phyloP scores from a whole-genome alignment of 2,329 filamentous ascomycete genomes.

The Aspergillus melleus region DNA sequence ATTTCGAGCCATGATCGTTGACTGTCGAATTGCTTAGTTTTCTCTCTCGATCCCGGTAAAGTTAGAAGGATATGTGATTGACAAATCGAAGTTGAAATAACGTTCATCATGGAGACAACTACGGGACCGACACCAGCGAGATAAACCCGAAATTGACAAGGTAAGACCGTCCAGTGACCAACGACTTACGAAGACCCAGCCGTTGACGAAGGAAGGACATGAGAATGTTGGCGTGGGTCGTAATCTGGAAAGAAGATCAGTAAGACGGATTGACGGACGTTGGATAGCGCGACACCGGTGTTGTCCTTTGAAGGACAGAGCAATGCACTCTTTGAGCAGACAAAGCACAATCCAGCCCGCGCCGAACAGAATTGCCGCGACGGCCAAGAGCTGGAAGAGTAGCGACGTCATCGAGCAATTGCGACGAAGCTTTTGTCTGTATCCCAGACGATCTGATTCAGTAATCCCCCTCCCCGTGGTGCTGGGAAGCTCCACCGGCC shows the following conservation, averaged over 20 bases:
- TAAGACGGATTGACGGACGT: conserved; percentile 56
- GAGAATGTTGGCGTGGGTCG: conserved; percentile 44
- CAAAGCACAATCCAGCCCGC: conserved; percentile 16
- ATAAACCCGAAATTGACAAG: conserved; percentile 59
- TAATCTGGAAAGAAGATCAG: conserved; percentile 52
- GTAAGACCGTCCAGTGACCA: conserved; percentile 54
- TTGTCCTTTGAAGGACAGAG: conserved; percentile 51
- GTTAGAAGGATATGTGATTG: too few relatives aligned
- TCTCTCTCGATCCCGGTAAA: neutral
- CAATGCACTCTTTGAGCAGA: conserved; percentile 37
- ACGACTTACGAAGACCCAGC: conserved; percentile 53
- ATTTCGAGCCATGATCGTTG: too few relatives aligned
- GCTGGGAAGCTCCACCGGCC: conserved; percentile 13
- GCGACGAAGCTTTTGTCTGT: conserved; percentile 57
- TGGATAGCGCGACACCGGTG: conserved; percentile 52
- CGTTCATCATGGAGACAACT: too few relatives aligned
- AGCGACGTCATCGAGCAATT: conserved; percentile 62
- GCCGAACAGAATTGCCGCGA: conserved; percentile 61
- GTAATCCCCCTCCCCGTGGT: conserved; percentile 23
- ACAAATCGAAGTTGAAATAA: too few relatives aligned
- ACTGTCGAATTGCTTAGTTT: neutral
- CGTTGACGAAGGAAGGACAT: conserved; percentile 45
- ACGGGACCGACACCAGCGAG: conserved; percentile 46
- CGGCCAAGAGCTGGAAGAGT: conserved; percentile 62
- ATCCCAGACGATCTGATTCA: conserved; percentile 50